These are phyloP conservation scores for Ophiostoma piceae DNA, from an alignment of 2,329 filamentous ascomycete species.

Conservation along the genomic window DNA sequence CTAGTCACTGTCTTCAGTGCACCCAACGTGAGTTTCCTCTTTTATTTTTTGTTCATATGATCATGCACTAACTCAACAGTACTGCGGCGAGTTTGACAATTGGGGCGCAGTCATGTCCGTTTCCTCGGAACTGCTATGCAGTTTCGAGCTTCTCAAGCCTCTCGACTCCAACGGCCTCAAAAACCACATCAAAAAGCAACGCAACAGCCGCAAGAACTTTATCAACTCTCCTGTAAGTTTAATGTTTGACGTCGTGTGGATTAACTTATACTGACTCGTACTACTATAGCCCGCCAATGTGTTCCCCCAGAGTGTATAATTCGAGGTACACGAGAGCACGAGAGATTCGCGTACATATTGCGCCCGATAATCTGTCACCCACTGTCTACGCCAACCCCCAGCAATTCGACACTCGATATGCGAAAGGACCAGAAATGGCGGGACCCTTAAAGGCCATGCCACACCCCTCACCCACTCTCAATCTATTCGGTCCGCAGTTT, in stretches of 20 bases:
- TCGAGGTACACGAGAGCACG: neutral
- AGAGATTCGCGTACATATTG: neutral
- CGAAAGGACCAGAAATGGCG: neutral
- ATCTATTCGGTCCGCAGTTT: neutral
- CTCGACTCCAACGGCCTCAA: slow-evolving; percentile 93
- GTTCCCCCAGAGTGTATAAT: slow-evolving; percentile 52
- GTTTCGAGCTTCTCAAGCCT: slow-evolving; percentile 93
- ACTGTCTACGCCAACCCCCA: neutral
- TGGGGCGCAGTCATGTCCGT: slow-evolving; percentile 99
- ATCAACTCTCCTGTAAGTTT: slow-evolving; percentile 86
- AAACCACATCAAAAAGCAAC: slow-evolving; percentile 97
- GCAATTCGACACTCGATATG: neutral
- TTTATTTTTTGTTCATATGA: slow-evolving; percentile 7
- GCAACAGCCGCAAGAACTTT: slow-evolving; percentile 90
- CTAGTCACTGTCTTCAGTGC: slow-evolving; percentile 96
- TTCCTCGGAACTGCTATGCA: slow-evolving; percentile 85
- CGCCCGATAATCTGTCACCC: neutral
- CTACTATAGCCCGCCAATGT: slow-evolving; percentile 47
- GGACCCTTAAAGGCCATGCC: neutral
- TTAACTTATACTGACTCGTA: slow-evolving; percentile 18
- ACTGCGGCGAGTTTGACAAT: slow-evolving; percentile 98
- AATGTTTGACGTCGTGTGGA: neutral
- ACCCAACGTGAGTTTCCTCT: slow-evolving; percentile 71
- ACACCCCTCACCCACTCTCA: neutral
- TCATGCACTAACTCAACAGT: slow-evolving; percentile 46